Percentiles rank a stretch among this genome's conserved stretches.
These are phyloP conservation scores for Quercus glauca DNA, from an alignment of 306 rosid species.

Conservation along the genomic window DNA sequence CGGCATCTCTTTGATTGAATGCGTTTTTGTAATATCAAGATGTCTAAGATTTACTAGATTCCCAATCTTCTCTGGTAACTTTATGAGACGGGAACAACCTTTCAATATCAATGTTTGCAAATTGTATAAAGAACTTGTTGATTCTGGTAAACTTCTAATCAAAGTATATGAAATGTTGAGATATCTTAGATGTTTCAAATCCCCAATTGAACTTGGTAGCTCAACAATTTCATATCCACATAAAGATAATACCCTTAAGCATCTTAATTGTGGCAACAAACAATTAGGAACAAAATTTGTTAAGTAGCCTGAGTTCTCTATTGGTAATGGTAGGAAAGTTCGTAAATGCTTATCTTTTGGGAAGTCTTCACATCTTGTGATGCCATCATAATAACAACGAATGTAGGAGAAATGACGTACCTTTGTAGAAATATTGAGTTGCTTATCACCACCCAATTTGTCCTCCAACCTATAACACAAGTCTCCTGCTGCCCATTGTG, in stretches of 20 bases:
- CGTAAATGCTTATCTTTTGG: slow-evolving; percentile 33
- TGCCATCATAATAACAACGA: neutral
- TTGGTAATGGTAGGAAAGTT: slow-evolving; percentile 43
- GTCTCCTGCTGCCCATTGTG: neutral
- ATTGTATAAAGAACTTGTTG: neutral
- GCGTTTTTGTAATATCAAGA: no score
- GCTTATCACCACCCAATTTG: neutral
- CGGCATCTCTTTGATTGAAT: no score
- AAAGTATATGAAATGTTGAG: neutral
- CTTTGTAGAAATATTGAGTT: neutral
- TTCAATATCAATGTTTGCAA: neutral
- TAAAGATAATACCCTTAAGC: neutral
- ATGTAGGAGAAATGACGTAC: neutral
- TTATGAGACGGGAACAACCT: neutral
- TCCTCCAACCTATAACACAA: no score
- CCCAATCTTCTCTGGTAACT: neutral
- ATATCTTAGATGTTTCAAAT: slow-evolving; percentile 1
- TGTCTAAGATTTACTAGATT: no score
- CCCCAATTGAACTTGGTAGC: neutral
- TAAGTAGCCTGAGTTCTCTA: slow-evolving; percentile 31
- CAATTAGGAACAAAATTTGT: neutral
- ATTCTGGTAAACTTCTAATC: neutral
- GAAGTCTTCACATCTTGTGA: neutral
- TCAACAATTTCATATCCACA: neutral
- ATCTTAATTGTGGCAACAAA: neutral